Evolutionary conservation across 768 basidiomycete genomes (phyloP).

Genomic region (Cystoderma amianthinum): DNA sequence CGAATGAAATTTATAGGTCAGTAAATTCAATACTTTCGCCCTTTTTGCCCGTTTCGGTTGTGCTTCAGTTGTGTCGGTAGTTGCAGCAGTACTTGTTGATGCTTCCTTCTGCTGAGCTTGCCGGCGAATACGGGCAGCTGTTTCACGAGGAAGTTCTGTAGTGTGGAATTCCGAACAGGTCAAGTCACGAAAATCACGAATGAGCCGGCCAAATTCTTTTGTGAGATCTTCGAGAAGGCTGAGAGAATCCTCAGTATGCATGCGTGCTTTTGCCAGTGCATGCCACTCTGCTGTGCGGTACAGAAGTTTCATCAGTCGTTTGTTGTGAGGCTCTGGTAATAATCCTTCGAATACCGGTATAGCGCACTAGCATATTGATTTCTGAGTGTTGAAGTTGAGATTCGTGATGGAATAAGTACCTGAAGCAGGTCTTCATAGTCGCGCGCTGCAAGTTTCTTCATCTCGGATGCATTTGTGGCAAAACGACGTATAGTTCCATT

Average conservation of each 20-base stretch:
- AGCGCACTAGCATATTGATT: constrained; percentile 20
- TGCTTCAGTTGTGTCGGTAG: too few species aligned
- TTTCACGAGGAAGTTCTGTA: constrained; percentile 22
- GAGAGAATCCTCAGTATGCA: constrained; percentile 28
- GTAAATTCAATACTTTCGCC: constrained; percentile 11
- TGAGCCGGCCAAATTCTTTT: constrained; percentile 12
- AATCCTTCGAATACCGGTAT: constrained; percentile 32
- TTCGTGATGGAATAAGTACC: constrained; percentile 11
- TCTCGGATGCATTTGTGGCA: constrained; percentile 17
- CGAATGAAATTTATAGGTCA: constrained; percentile 20
- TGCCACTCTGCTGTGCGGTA: constrained; percentile 29
- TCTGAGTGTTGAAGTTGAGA: too few species aligned
- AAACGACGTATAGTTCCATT: constrained; percentile 19
- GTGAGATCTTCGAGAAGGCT: constrained; percentile 16
- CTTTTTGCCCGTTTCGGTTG: too few species aligned
- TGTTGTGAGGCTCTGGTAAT: constrained; percentile 17
- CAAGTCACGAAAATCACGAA: constrained; percentile 18
- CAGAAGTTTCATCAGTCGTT: constrained; percentile 20
- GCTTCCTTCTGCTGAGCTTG: constrained; percentile 1
- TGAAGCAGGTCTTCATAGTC: constrained; percentile 31
- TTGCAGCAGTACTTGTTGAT: too few species aligned
- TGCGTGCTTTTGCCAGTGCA: constrained; percentile 29
- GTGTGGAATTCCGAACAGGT: constrained; percentile 10
- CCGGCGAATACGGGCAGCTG: constrained; percentile 12
- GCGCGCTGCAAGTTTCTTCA: constrained; percentile 20